Evolutionary conservation across 2,329 filamentous ascomycete genomes (phyloP), one percentile per base, ranked within the genome.

Genomic region (Penicillium italicum): DNA sequence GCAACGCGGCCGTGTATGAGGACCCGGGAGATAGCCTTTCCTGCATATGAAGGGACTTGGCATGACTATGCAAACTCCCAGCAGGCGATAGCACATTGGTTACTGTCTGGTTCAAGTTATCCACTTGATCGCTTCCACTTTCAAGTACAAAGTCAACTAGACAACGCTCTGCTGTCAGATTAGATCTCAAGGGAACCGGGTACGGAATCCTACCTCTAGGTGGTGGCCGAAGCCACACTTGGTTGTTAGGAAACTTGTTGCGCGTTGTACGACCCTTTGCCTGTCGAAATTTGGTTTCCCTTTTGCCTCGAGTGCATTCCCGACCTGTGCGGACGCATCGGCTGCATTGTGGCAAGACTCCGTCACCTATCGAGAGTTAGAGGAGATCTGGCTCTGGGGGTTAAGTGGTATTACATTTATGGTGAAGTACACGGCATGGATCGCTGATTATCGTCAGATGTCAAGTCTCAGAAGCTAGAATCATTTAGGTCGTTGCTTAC

Each of bases 101-200:
- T 4, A 43, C 33, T 3, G 30, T 16, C n/a, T 46, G 18, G 1
- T 14, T 42, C 36, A 31, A 33, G 28, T 30, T 47, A 37, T 61
- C 61, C 2, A 37, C 26, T 2, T 61, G 58, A 5, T 56, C 62
- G n/a, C 50, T 63, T 5, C 62, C 62, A 0, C 55, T 59, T 46
- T 65, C 62, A 2, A 65, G 47, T 12, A 65, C 50, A 53, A 65
- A 65, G 33, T 65, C 62, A 26, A 65, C 62, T 65, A 36, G 7
- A 41, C 16, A 11, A 14, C 1, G 22, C 1, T 26, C 18, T 10
- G 22, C 5, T 42, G 46, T 65, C 46, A 63, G 61, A 22, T 4
- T 18, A 9, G n/a, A 12, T 18, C 30, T 9, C 20, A 28, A 18
- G 3, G n/a, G 24, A 24, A 26, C 26, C 6, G 7, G 9, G 28